Percentiles rank a stretch among this genome's conserved stretches.
phyloP scores from a whole-genome alignment of 805 yeast species.

The Teunomyces cretensis region DNA sequence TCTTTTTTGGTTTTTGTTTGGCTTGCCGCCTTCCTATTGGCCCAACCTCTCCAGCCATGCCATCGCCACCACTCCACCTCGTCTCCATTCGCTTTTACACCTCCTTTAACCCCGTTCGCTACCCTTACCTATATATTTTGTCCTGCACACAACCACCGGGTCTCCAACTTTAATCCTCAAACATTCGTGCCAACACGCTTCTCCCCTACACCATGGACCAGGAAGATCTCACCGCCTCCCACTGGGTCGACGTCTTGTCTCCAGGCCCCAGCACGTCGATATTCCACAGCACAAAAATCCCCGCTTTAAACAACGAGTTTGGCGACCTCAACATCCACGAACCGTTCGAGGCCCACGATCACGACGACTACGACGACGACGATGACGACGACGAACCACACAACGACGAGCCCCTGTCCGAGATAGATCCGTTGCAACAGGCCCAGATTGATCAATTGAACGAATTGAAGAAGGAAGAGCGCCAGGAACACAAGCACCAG shows the following conservation, averaged over 20 bases:
- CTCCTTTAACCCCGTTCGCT: too few species aligned
- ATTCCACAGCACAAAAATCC: neutral
- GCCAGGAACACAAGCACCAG: conserved; percentile 26
- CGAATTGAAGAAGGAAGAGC: conserved; percentile 36
- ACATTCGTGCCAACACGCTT: neutral
- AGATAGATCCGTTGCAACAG: neutral
- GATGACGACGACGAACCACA: conserved; percentile 4
- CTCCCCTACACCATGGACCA: conserved; percentile 32
- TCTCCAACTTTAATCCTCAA: neutral
- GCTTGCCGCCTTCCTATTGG: neutral
- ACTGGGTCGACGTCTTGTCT: conserved; percentile 60
- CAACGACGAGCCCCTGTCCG: neutral
- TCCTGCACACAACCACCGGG: neutral
- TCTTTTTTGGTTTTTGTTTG: too few species aligned
- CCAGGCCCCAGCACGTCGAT: conserved; percentile 18
- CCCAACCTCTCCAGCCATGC: neutral
- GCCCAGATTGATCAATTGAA: conserved; percentile 14
- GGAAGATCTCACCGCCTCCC: conserved; percentile 54
- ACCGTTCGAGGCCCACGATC: conserved; percentile 10
- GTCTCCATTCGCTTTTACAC: too few species aligned
- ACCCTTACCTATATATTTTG: too few species aligned
- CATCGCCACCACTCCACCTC: too few species aligned
- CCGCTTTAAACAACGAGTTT: conserved; percentile 7
- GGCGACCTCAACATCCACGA: conserved; percentile 6
- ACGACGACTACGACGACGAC: conserved; percentile 15